These are phyloP conservation scores for Scytalidium lignicola DNA, from an alignment of 2,329 filamentous ascomycete genomes.

Conservation along the genomic window DNA sequence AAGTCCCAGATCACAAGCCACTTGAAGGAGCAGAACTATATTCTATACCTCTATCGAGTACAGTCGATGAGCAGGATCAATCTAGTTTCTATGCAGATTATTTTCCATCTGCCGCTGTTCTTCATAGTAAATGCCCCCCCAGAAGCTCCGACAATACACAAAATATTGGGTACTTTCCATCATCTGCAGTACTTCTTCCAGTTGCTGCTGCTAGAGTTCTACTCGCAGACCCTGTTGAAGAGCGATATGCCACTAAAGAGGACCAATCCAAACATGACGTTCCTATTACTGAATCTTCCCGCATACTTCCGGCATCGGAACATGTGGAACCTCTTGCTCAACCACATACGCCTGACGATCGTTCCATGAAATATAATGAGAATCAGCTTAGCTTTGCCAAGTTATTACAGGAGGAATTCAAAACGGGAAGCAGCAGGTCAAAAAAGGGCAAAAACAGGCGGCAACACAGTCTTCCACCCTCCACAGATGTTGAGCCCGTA, in stretches of 20 bases:
- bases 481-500: constrained; percentile 15
- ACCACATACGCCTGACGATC: constrained; percentile 14
- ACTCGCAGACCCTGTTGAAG: background rate
- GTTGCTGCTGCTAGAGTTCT: constrained; percentile 10
- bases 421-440: constrained; percentile 16
- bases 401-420: constrained; percentile 22
- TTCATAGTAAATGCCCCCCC: background rate
- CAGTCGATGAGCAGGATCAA: constrained; percentile 4
- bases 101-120: constrained; percentile 8
- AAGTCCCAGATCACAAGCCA: no score
- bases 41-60: constrained; percentile 11
- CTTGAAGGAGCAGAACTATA: no score
- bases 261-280: background rate
- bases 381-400: constrained; percentile 23
- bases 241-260: background rate
- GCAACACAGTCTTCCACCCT: constrained; percentile 19
- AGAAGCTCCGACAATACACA: background rate
- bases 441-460: constrained; percentile 28
- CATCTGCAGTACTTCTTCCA: constrained; percentile 7
- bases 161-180: constrained; percentile 10
- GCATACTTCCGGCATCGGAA: background rate
- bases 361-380: constrained; percentile 18
- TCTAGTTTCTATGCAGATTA: constrained; percentile 10
- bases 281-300: background rate
- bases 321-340: background rate